Conservation (phyloP, 2,329 filamentous ascomycete genomes). For the Zymoseptoria crescenta region DNA sequence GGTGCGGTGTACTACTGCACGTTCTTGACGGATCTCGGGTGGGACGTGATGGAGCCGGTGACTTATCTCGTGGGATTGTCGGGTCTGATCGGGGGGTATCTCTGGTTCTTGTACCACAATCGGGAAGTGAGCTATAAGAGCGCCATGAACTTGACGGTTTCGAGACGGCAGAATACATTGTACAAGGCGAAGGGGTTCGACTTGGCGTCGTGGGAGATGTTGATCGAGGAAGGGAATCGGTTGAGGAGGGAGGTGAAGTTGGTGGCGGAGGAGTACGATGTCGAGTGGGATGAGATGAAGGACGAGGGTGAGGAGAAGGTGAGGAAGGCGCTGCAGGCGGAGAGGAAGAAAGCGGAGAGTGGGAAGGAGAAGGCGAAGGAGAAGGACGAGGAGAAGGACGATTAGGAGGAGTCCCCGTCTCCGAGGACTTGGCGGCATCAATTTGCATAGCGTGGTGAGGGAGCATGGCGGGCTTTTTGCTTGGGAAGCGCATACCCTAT, state of each 20-base stretch:
- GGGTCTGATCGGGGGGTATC: constrained; percentile 79
- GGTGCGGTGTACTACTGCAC: constrained; percentile 64
- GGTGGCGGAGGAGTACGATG: constrained; percentile 79
- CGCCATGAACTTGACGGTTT: constrained; percentile 81
- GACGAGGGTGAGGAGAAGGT: constrained; percentile 28
- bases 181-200: constrained; percentile 74
- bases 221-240: constrained; percentile 72
- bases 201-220: constrained; percentile 63
- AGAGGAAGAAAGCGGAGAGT: constrained; percentile 22
- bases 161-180: constrained; percentile 64
- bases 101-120: constrained; percentile 92
- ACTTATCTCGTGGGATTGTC: constrained; percentile 83
- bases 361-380: constrained; percentile 16
- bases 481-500: neutral
- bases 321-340: constrained; percentile 49
- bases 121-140: constrained; percentile 76
- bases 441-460: neutral
- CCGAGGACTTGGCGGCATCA: neutral
- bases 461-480: neutral
- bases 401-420: constrained; percentile 35
- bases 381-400: constrained; percentile 37
- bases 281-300: constrained; percentile 53
- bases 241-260: constrained; percentile 70
- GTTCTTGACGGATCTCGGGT: constrained; percentile 67
- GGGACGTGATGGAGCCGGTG: constrained; percentile 86